Conservation (phyloP, 345 rosid genomes). For the Draba incana region DNA sequence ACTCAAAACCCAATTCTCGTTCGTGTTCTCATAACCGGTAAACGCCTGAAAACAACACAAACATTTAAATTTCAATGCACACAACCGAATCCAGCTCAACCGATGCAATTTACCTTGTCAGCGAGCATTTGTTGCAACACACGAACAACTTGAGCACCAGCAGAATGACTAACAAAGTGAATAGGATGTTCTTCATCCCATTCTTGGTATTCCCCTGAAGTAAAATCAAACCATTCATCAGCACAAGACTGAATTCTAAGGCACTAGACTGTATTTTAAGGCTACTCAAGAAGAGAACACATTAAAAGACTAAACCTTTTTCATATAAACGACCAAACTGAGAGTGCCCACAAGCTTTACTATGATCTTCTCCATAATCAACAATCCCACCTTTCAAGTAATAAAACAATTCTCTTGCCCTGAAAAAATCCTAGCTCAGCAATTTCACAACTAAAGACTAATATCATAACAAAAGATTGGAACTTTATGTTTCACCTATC, state of each 20-base stretch:
- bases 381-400: constrained; percentile 92
- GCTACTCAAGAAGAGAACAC: neutral
- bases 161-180: constrained; percentile 98
- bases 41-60: constrained; percentile 57
- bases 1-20: constrained; percentile 94
- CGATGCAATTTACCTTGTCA: constrained; percentile 59
- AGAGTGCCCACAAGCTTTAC: constrained; percentile 86
- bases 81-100: constrained; percentile 2
- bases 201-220: constrained; percentile 80
- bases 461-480: constrained; percentile 9
- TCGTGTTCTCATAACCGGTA: constrained; percentile 72
- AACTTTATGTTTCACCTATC: constrained; percentile 56
- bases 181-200: constrained; percentile 98
- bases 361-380: constrained; percentile 96
- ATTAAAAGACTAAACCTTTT: constrained; percentile 53
- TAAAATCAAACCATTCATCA: constrained; percentile 11
- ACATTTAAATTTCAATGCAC: neutral
- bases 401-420: constrained; percentile 97
- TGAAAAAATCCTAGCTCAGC: constrained; percentile 38
- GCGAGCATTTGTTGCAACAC: constrained; percentile 99
- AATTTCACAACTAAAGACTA: neutral
- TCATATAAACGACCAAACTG: constrained; percentile 83
- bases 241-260: constrained; percentile 12
- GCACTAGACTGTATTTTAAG: neutral
- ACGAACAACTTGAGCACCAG: constrained; percentile 98